Evolutionary conservation across 23 red algal genomes (phyloP), one percentile per base, ranked within the genome.

Genomic region (Chondrus crispus): DNA sequence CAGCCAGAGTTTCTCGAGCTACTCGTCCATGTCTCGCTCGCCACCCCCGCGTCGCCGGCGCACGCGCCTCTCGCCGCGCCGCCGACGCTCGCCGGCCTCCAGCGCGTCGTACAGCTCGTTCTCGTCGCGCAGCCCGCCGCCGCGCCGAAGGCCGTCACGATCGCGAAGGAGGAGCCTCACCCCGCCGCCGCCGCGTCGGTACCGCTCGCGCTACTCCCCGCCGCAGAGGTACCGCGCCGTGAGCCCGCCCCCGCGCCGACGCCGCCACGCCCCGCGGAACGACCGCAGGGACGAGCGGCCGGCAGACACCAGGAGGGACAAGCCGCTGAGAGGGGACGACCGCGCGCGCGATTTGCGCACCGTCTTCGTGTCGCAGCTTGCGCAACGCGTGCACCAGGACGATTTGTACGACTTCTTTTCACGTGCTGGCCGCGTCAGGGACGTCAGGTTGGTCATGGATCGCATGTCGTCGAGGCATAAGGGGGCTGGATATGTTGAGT

Each of bases 401-500:
- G 78, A 91, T 32, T 87, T 96, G 32, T 81, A 81, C 71, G 45
- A 92, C 16, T 91, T 86, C 2, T 92, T 96, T 60, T 74, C 57
- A 29, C 55, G 49, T 4, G 94, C 94, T 2, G 94, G 94, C 13
- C 62, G 82, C 76, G 94, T 96, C n/a, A 40, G 88, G 14, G 85
- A 91, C 53, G 84, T 96, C 41, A 76, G 78, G 10, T 71, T 96
- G 10, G 88, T 96, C 41, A 91, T 77, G 63, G 87, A 96, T 33
- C 79, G 89, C 57, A 60, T 76, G 53, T 74, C 80, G 1, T 41
- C 47, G 19, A 33, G 85, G 30, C 93, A 95, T 62, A 95, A 95
- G 74, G 82, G 93, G 32, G 75, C 84, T 3, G 87, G 82, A 20
- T 96, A 96, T 53, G 94, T 96, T 5, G 94, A 96, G 68, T 96